Evolutionary conservation across 305 asterid species (phyloP), one percentile per base, ranked within the genome.

Genomic region (Andrographis paniculata): DNA sequence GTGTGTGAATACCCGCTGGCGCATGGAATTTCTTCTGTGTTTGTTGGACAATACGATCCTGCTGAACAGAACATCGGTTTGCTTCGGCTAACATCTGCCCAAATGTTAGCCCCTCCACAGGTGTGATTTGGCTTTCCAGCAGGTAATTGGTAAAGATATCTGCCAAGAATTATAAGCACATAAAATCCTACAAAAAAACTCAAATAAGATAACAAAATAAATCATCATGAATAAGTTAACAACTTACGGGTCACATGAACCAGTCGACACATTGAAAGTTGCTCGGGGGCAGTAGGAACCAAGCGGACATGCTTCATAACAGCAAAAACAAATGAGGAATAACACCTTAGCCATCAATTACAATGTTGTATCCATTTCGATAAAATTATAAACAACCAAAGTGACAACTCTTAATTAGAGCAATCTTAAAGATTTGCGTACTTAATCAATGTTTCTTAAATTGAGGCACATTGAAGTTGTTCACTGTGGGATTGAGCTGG

Each of bases 31-130:
- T 75, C 68, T 53, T 76, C 64, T 17, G 71, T 78, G 50, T 63
- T 77, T 0, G 84, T 51, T 22, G 97, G 97, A 65, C 97, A 89
- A 45, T 79, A 74, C 11, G 75, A 89, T 62, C 95, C 97, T 11
- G 91, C 94, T 11, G 94, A 50, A 64, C 97, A 89, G 66, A 89
- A 89, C 71, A 79, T 71, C 17, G 82, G 69, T 15, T 67, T 59
- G 47, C 84, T 74, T 62, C 80, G 73, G 64, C 79, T 53, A 53
- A 74, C 77, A 65, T 84, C 97, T 17, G 94, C 89, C 97, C 97
- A 89, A 45, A 74, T 42, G 60, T 85, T 80, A 52, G 97, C 97
- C 56, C 94, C 97, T 50, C 97, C 97, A 71, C 97, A 89, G 21
- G 76, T 74, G 55, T 85, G 94, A 60, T 76, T 64, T 12, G 49